A percentile compares a stretch with the other conserved stretches of the same genome.
These are phyloP conservation scores for Margaritispora aquatica DNA, from an alignment of 495 filamentous ascomycete genomes.

Conservation along the genomic window DNA sequence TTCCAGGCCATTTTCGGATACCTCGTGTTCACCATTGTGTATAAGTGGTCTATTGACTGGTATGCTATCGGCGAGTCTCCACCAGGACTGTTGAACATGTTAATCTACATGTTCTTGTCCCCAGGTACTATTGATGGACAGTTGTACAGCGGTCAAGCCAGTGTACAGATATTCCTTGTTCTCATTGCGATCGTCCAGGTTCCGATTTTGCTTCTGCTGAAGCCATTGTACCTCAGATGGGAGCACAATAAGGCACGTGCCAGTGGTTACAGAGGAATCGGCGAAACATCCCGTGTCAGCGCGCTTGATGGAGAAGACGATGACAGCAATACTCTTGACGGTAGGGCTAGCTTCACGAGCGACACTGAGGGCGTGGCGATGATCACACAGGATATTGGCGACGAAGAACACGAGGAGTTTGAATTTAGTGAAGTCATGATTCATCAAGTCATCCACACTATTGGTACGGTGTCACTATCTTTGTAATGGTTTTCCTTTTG, in stretches of 20 bases:
- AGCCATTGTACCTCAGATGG: constrained; percentile 87
- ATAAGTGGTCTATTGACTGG: constrained; percentile 97
- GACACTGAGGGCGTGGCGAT: constrained; percentile 86
- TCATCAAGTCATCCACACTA: constrained; percentile 98
- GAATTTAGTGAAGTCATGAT: constrained; percentile 97
- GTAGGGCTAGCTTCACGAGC: constrained; percentile 67
- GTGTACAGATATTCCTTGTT: constrained; percentile 72
- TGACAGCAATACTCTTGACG: constrained; percentile 46
- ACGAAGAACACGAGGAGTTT: constrained; percentile 87
- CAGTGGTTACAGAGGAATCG: constrained; percentile 86
- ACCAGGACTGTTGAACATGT: constrained; percentile 91
- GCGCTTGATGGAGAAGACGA: constrained; percentile 82
- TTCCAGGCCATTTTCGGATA: constrained; percentile 99
- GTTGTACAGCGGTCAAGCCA: constrained; percentile 70
- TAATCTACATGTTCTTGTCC: constrained; percentile 98
- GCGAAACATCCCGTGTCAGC: constrained; percentile 78
- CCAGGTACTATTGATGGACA: constrained; percentile 62
- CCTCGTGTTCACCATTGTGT: constrained; percentile 85
- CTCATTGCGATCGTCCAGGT: constrained; percentile 81
- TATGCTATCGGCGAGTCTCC: constrained; percentile 54
- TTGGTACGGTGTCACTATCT: constrained; percentile 52
- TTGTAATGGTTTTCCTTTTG: background rate
- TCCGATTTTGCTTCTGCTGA: constrained; percentile 85
- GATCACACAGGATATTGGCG: constrained; percentile 78
- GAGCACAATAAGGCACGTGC: constrained; percentile 88